Percentiles rank a stretch among this genome's conserved stretches.
Evolutionary conservation across 2,329 filamentous ascomycete species (phyloP).

Genomic region (Cladorrhinum sp.): DNA sequence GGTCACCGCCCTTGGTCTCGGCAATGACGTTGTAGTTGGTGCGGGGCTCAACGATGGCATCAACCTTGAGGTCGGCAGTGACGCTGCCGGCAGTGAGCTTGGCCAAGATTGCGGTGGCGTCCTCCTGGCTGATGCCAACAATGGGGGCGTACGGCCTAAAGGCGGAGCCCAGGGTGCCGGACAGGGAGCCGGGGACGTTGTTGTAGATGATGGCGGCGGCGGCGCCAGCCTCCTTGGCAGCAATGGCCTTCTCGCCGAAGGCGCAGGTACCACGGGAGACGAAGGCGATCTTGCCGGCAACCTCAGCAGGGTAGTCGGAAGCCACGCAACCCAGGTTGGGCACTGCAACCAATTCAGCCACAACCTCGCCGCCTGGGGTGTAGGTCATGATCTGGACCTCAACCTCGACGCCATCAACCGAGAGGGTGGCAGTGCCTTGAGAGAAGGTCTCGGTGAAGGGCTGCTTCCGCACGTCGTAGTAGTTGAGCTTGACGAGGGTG

Average conservation of each 20-base stretch:
- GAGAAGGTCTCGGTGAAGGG: constrained; percentile 41
- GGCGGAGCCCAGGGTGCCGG: constrained; percentile 54
- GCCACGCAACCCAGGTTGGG: constrained; percentile 52
- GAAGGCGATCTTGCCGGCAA: constrained; percentile 56
- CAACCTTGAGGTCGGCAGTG: constrained; percentile 30
- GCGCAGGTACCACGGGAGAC: constrained; percentile 57
- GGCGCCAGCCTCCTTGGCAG: constrained; percentile 57
- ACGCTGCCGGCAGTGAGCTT: constrained; percentile 32
- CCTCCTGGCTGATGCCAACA: constrained; percentile 49
- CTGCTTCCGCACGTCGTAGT: constrained; percentile 45
- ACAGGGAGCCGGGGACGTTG: constrained; percentile 49
- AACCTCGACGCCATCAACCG: constrained; percentile 31
- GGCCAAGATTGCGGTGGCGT: constrained; percentile 37
- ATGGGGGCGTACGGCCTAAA: constrained; percentile 47
- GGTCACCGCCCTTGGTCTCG: constrained; percentile 27
- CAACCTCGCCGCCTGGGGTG: constrained; percentile 46
- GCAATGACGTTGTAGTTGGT: constrained; percentile 28
- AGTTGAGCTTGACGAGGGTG: constrained; percentile 36
- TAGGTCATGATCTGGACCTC: constrained; percentile 42
- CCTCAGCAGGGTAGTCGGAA: constrained; percentile 49
- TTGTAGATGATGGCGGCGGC: constrained; percentile 59
- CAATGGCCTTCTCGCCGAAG: constrained; percentile 55
- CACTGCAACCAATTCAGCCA: constrained; percentile 43
- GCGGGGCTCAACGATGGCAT: constrained; percentile 21
- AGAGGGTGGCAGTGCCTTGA: constrained; percentile 30